Evolutionary conservation across 2,329 filamentous ascomycete genomes (phyloP).

Genomic region (Didymella keratinophila): DNA sequence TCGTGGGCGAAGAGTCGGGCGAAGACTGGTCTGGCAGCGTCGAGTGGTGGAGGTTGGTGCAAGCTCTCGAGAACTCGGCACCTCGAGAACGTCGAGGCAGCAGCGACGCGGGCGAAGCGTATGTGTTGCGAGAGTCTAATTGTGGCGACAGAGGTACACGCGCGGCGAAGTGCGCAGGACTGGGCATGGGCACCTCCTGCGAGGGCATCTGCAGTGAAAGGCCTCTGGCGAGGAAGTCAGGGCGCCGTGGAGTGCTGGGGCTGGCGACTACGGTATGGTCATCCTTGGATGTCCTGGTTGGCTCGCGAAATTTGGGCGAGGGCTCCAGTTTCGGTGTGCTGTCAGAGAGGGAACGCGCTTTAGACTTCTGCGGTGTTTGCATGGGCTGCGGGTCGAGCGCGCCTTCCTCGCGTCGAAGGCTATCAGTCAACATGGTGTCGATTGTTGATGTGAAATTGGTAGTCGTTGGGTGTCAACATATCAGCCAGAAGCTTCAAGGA

Average conservation of each 20-base stretch:
- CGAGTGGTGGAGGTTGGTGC: constrained; percentile 93
- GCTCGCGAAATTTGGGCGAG: constrained; percentile 56
- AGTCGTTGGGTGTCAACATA: constrained; percentile 32
- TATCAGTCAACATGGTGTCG: constrained; percentile 33
- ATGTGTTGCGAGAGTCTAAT: constrained; percentile 82
- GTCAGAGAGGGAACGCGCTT: constrained; percentile 56
- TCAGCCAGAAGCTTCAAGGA: constrained; percentile 27
- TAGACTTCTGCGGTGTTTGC: constrained; percentile 46
- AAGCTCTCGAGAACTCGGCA: constrained; percentile 90
- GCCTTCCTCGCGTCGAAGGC: constrained; percentile 34
- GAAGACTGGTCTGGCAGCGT: constrained; percentile 88
- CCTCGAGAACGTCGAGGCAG: constrained; percentile 88
- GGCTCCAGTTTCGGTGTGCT: constrained; percentile 55
- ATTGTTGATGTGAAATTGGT: constrained; percentile 18
- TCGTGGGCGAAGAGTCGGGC: constrained; percentile 88
- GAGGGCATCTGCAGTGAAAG: constrained; percentile 75
- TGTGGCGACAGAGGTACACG: constrained; percentile 81
- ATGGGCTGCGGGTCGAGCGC: constrained; percentile 28
- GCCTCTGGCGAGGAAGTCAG: constrained; percentile 68
- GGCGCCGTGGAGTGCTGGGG: constrained; percentile 71
- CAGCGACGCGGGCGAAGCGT: constrained; percentile 86
- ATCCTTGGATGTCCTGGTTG: constrained; percentile 52
- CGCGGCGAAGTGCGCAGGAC: constrained; percentile 62
- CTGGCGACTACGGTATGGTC: constrained; percentile 53
- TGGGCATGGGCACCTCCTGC: constrained; percentile 56